Conservation (phyloP, 1,139 yeast species). For the Hyphopichia buzzinii region DNA sequence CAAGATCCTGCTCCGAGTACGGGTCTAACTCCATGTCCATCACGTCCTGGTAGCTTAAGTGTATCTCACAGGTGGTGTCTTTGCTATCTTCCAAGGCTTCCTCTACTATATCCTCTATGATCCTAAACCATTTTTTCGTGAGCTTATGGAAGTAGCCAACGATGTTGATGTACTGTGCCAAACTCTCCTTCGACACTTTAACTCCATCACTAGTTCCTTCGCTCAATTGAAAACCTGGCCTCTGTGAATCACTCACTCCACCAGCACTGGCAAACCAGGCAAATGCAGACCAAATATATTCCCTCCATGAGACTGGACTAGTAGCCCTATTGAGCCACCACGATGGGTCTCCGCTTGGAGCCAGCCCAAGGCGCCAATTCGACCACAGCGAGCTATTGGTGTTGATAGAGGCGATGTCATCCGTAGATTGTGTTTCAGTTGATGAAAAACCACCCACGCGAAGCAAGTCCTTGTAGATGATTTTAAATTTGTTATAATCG, state of each 20-base stretch:
- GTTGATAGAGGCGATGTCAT: constrained; percentile 22
- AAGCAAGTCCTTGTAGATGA: constrained; percentile 29
- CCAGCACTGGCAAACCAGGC: constrained; percentile 91
- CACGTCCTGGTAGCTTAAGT: constrained; percentile 55
- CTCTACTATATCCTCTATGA: constrained; percentile 35
- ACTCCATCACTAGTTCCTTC: constrained; percentile 4
- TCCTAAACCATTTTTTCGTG: constrained; percentile 43
- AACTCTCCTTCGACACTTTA: constrained; percentile 5
- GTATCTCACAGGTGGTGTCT: constrained; percentile 23
- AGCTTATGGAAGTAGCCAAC: constrained; percentile 58
- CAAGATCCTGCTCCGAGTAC: constrained; percentile 54
- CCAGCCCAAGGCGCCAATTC: constrained; percentile 13
- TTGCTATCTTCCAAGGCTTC: constrained; percentile 14
- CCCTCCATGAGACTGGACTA: constrained; percentile 61
- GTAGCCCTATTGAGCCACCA: constrained; percentile 48
- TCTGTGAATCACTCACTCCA: constrained; percentile 28
- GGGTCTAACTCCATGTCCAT: constrained; percentile 77
- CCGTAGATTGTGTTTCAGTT: constrained; percentile 13
- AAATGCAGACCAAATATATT: constrained; percentile 67
- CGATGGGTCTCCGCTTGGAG: constrained; percentile 22
- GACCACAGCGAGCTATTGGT: constrained; percentile 19
- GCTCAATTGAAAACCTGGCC: not conserved
- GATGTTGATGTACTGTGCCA: constrained; percentile 31
- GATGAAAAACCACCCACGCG: constrained; percentile 4
- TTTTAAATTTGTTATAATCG: constrained; percentile 39